These are phyloP conservation scores for Yarrowia osloensis DNA, from an alignment of 805 yeast species.

Conservation along the genomic window DNA sequence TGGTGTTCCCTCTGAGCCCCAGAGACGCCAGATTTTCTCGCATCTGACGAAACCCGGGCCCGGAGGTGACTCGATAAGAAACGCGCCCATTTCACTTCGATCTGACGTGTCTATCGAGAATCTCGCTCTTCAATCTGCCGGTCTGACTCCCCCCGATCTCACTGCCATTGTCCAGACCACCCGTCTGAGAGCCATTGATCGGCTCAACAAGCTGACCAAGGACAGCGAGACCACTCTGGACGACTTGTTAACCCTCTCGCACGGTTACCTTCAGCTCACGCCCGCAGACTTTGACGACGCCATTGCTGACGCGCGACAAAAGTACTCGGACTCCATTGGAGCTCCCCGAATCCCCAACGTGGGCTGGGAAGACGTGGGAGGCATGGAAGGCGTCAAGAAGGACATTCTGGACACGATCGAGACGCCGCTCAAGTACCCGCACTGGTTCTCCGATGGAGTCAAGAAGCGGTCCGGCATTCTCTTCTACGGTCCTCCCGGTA, in stretches of 20 bases:
- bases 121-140: slow-evolving; percentile 86
- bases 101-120: slow-evolving; percentile 55
- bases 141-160: slow-evolving; percentile 83
- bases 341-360: slow-evolving; percentile 96
- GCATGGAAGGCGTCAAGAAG: slow-evolving; percentile 83
- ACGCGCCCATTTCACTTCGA: slow-evolving; percentile 19
- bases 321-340: slow-evolving; percentile 91
- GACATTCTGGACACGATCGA: slow-evolving; percentile 95
- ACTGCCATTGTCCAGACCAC: slow-evolving; percentile 69
- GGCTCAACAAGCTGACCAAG: slow-evolving; percentile 42
- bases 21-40: slow-evolving; percentile 64
- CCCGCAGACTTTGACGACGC: slow-evolving; percentile 69
- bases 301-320: slow-evolving; percentile 77
- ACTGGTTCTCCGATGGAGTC: slow-evolving; percentile 80
- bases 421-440: slow-evolving; percentile 92
- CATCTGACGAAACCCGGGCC: slow-evolving; percentile 43
- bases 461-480: slow-evolving; percentile 92
- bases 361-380: slow-evolving; percentile 97
- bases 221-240: slow-evolving; percentile 36
- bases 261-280: slow-evolving; percentile 55
- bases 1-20: slow-evolving; percentile 75
- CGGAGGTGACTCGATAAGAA: background rate
- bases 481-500: slow-evolving; percentile 98
- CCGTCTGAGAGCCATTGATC: slow-evolving; percentile 55
- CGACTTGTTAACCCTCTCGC: slow-evolving; percentile 46